Conservation (phyloP, 768 basidiomycete genomes). For the Rhizopogon sp. region DNA sequence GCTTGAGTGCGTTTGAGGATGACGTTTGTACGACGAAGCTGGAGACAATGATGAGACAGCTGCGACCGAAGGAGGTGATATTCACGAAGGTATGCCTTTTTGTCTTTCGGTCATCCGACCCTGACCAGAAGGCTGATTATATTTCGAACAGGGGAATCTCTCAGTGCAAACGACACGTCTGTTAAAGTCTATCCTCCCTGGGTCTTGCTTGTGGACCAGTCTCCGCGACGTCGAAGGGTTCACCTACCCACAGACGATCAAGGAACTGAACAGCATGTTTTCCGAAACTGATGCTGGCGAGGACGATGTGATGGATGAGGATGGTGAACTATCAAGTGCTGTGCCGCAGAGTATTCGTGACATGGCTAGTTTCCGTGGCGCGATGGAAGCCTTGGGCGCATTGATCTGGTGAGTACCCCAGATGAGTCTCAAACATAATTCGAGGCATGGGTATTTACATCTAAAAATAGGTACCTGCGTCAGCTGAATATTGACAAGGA, state of each 20-base stretch:
- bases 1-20: slow-evolving; percentile 84
- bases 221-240: slow-evolving; percentile 83
- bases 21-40: slow-evolving; percentile 89
- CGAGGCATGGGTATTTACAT: not conserved
- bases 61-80: slow-evolving; percentile 87
- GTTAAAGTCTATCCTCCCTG: slow-evolving; percentile 75
- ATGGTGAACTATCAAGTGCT: slow-evolving; percentile 25
- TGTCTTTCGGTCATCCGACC: not conserved
- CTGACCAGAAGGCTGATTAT: not conserved
- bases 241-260: slow-evolving; percentile 62
- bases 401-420: slow-evolving; percentile 72
- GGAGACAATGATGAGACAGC: slow-evolving; percentile 89
- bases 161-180: slow-evolving; percentile 79
- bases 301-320: slow-evolving; percentile 44
- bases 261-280: slow-evolving; percentile 66
- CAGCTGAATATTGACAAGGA: slow-evolving; percentile 96
- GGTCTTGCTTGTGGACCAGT: slow-evolving; percentile 83
- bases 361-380: slow-evolving; percentile 58
- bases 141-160: slow-evolving; percentile 63
- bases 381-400: slow-evolving; percentile 83
- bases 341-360: slow-evolving; percentile 72
- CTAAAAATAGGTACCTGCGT: slow-evolving; percentile 63
- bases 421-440: not conserved
- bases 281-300: slow-evolving; percentile 29
- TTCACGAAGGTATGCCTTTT: slow-evolving; percentile 67